phyloP scores from a whole-genome alignment of 805 yeast species.

The Monosporozyma unispora region DNA sequence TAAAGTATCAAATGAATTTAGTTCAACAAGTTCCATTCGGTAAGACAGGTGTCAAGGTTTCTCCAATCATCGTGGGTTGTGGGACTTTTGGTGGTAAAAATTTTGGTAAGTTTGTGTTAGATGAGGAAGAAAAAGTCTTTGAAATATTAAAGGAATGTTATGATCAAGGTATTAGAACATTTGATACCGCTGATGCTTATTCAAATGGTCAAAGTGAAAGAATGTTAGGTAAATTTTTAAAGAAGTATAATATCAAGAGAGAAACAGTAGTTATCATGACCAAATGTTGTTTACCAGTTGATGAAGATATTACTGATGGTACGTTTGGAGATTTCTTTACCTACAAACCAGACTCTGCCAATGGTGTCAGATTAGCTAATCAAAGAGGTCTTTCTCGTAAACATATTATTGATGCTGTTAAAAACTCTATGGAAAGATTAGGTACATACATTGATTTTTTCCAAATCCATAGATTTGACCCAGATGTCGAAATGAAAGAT shows the following conservation, averaged over 20 bases:
- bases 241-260: constrained; percentile 1
- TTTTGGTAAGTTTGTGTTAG: constrained; percentile 39
- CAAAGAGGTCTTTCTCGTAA: constrained; percentile 38
- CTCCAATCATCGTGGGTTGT: constrained; percentile 43
- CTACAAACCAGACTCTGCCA: neutral
- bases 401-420: constrained; percentile 39
- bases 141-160: constrained; percentile 37
- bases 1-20: neutral
- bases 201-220: constrained; percentile 25
- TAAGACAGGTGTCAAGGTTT: constrained; percentile 39
- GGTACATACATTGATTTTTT: constrained; percentile 47
- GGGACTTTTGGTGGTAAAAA: constrained; percentile 40
- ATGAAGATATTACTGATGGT: constrained; percentile 3
- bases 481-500: constrained; percentile 40
- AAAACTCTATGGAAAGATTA: constrained; percentile 35
- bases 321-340: neutral
- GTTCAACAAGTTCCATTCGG: constrained; percentile 30
- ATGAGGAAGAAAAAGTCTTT: constrained; percentile 38
- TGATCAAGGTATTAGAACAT: constrained; percentile 39
- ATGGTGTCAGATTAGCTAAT: constrained; percentile 23
- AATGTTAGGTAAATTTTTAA: constrained; percentile 2
- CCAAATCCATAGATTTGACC: constrained; percentile 52
- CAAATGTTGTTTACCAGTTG: constrained; percentile 1
- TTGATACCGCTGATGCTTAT: constrained; percentile 40
- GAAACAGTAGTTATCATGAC: constrained; percentile 6